Conservation (phyloP, 2,329 filamentous ascomycete species). For the Trichoderma harzianum region DNA sequence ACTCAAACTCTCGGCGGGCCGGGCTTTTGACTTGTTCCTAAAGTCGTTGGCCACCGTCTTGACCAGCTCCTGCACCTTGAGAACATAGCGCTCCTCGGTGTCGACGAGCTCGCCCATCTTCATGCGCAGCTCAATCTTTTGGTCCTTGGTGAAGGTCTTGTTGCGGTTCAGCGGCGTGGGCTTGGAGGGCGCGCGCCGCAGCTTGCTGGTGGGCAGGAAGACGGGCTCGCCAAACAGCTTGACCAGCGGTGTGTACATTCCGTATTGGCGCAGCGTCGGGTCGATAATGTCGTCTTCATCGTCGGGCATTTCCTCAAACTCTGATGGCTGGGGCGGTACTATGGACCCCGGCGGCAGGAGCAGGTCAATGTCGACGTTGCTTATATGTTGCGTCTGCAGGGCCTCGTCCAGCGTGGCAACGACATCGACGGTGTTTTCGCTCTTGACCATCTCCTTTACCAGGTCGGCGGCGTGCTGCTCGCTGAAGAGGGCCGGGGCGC, state of each 20-base stretch:
- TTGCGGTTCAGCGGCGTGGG: slow-evolving; percentile 76
- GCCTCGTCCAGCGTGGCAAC: slow-evolving; percentile 71
- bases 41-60: slow-evolving; percentile 78
- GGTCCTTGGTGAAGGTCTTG: slow-evolving; percentile 72
- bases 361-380: slow-evolving; percentile 83
- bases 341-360: slow-evolving; percentile 78
- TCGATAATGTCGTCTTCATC: slow-evolving; percentile 65
- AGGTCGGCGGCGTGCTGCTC: slow-evolving; percentile 92
- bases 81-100: slow-evolving; percentile 91
- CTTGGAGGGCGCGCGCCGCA: slow-evolving; percentile 83
- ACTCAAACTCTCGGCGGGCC: slow-evolving; percentile 60
- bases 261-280: slow-evolving; percentile 66
- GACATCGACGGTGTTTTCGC: slow-evolving; percentile 72
- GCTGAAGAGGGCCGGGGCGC: slow-evolving; percentile 70
- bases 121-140: slow-evolving; percentile 80
- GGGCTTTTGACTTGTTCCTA: slow-evolving; percentile 62
- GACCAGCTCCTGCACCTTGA: slow-evolving; percentile 80
- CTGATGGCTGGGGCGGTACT: slow-evolving; percentile 57
- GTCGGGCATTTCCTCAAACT: slow-evolving; percentile 56
- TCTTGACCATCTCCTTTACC: slow-evolving; percentile 76
- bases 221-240: slow-evolving; percentile 78
- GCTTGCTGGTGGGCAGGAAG: slow-evolving; percentile 79
- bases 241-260: slow-evolving; percentile 71
- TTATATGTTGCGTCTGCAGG: slow-evolving; percentile 75
- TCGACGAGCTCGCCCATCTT: slow-evolving; percentile 89